Evolutionary conservation across 2,329 filamentous ascomycete genomes (phyloP).

Genomic region (Capronia coronata): DNA sequence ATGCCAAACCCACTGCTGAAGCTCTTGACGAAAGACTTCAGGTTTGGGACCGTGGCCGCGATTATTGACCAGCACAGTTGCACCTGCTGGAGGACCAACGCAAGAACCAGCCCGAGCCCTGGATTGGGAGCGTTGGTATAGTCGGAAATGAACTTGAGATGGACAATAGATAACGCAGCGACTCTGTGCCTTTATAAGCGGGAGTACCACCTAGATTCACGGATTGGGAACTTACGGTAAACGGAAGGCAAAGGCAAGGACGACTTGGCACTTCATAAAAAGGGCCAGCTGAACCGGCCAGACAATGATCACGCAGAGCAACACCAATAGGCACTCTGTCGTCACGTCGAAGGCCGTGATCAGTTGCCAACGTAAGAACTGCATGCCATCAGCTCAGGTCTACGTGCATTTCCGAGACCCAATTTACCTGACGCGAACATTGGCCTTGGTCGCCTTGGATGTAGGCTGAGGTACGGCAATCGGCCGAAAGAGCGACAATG

Average conservation of each 20-base stretch:
- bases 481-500: conserved; percentile 22
- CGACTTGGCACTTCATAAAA: conserved; percentile 28
- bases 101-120: conserved; percentile 32
- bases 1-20: conserved; percentile 38
- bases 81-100: conserved; percentile 35
- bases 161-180: conserved; percentile 33
- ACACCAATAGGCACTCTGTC: conserved; percentile 26
- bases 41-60: conserved; percentile 38
- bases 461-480: conserved; percentile 17
- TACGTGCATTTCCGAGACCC: not conserved
- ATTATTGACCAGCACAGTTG: conserved; percentile 40
- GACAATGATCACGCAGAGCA: conserved; percentile 28
- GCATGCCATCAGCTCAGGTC: not conserved
- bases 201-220: not conserved
- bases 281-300: conserved; percentile 28
- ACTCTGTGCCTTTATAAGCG: conserved; percentile 26
- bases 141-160: conserved; percentile 33
- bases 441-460: conserved; percentile 10
- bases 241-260: conserved; percentile 36
- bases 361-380: conserved; percentile 33
- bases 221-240: conserved; percentile 30
- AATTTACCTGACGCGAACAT: conserved; percentile 19
- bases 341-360: conserved; percentile 38
- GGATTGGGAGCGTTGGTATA: conserved; percentile 30
- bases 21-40: conserved; percentile 38